These are phyloP conservation scores for Ganoderma meredithae DNA, from an alignment of 1,284 basidiomycete genomes.

Conservation along the genomic window DNA sequence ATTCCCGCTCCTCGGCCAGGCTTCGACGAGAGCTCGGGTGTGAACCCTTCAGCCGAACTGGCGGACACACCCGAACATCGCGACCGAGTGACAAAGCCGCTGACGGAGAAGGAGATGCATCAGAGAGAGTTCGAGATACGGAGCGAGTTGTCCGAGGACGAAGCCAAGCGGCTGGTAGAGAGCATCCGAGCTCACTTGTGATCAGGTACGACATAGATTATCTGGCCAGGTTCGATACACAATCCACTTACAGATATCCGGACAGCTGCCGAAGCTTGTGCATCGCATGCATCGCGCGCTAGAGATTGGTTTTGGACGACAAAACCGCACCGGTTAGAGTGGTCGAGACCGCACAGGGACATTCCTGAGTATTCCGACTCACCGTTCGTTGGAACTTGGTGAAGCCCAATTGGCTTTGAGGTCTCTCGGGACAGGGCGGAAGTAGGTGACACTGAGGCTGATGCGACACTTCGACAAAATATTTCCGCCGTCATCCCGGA, in stretches of 20 bases:
- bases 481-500: neutral
- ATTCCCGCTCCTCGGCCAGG: slow-evolving; percentile 71
- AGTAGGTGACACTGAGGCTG: neutral
- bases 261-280: neutral
- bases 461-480: neutral
- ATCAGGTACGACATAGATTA: neutral
- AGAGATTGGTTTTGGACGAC: neutral
- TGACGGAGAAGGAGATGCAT: slow-evolving; percentile 60
- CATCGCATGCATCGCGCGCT: neutral
- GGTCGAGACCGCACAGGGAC: neutral
- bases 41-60: neutral
- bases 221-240: neutral
- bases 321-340: neutral
- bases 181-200: slow-evolving; percentile 48
- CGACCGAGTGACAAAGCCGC: slow-evolving; percentile 40
- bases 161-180: slow-evolving; percentile 54
- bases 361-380: neutral
- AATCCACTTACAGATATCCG: neutral
- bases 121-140: slow-evolving; percentile 63
- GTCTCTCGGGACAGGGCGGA: neutral
- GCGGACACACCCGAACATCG: slow-evolving; percentile 16
- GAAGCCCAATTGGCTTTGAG: neutral
- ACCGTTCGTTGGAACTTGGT: too few relatives aligned
- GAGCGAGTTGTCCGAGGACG: slow-evolving; percentile 64
- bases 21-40: neutral